Percentiles rank a stretch among this genome's conserved stretches.
Conservation (phyloP, 345 rosid species). For the Populus ilicifolia region DNA sequence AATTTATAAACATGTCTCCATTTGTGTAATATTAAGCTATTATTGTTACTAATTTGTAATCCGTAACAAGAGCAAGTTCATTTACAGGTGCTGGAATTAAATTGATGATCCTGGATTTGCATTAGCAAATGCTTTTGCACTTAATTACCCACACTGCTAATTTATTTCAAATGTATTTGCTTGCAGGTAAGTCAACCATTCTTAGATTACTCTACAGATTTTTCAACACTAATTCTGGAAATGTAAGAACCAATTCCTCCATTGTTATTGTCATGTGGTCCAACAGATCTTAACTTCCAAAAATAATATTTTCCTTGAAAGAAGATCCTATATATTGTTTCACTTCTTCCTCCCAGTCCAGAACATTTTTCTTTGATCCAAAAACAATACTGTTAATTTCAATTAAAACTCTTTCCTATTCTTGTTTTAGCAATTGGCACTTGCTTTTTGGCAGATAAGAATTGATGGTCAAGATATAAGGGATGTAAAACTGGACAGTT, state of each 20-base stretch:
- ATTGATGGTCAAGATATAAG: conserved; percentile 87
- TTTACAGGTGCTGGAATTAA: not conserved
- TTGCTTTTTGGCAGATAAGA: conserved; percentile 44
- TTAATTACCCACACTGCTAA: conserved; percentile 9
- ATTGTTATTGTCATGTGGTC: not conserved
- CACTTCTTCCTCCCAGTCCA: not conserved
- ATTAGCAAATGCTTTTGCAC: not conserved
- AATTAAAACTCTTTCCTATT: not conserved
- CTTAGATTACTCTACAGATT: conserved; percentile 88
- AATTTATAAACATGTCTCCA: not conserved
- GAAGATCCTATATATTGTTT: not conserved
- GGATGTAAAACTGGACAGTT: conserved; percentile 69
- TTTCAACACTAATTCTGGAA: conserved; percentile 77
- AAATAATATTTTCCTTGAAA: not conserved
- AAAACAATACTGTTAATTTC: not conserved
- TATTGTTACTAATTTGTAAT: not conserved
- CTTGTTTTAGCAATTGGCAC: not conserved
- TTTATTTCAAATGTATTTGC: conserved; percentile 25
- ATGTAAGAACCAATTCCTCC: conserved; percentile 45
- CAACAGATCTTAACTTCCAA: not conserved
- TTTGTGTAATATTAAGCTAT: not conserved
- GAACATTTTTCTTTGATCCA: conserved; percentile 6
- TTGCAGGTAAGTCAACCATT: conserved; percentile 94
- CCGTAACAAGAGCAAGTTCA: not conserved
- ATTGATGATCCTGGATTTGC: not conserved